Percentiles rank a stretch among this genome's conserved stretches.
Conservation (phyloP, 2,329 filamentous ascomycete species). For the Sclerotinia subarctica region DNA sequence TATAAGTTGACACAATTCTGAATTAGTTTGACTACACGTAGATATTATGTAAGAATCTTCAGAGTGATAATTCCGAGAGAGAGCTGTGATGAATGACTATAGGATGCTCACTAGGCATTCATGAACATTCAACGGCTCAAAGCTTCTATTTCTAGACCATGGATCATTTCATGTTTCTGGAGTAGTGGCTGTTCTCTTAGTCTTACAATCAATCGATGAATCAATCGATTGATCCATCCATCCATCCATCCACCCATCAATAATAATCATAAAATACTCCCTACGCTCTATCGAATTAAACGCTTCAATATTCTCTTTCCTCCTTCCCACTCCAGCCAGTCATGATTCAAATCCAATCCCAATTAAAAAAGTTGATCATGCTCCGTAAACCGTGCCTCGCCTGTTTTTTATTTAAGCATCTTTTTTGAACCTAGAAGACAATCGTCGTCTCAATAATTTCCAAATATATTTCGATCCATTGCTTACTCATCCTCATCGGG, state of each 20-base stretch:
- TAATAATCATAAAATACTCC: not conserved
- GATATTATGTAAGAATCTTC: not conserved
- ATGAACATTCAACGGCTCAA: not conserved
- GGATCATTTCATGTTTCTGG: not conserved
- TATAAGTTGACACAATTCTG: constrained; percentile 2
- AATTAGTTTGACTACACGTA: not conserved
- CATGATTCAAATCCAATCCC: constrained; percentile 6
- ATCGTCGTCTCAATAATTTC: constrained; percentile 11
- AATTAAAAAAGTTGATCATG: not conserved
- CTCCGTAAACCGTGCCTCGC: not conserved
- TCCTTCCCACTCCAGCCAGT: not conserved
- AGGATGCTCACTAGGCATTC: not conserved
- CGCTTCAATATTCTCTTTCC: not conserved
- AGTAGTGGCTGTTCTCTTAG: not conserved
- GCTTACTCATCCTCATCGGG: constrained; percentile 2
- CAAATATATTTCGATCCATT: not conserved
- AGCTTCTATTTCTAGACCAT: constrained; percentile 9
- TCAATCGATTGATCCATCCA: no score
- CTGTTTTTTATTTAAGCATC: constrained; percentile 6
- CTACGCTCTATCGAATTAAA: not conserved
- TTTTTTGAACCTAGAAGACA: not conserved
- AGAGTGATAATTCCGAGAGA: no score
- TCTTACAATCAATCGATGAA: not conserved
- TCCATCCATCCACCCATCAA: no score
- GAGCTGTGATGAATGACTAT: no score